phyloP scores from a whole-genome alignment of 23 red algal species.

The Gracilaria vermiculophylla region DNA sequence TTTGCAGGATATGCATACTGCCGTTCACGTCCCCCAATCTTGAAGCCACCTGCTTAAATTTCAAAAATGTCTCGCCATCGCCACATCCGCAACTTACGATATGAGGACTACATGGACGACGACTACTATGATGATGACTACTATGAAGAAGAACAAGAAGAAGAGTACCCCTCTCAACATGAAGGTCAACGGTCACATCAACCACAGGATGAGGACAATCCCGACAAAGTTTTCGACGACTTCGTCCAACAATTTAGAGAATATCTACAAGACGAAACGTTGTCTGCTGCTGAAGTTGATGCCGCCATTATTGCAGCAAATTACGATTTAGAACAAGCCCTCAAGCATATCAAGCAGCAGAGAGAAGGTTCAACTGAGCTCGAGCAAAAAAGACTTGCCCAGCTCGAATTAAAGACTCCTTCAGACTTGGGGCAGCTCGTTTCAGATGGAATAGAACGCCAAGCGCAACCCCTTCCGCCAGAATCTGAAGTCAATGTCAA shows the following conservation, averaged over 20 bases:
- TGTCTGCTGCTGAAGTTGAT: slow-evolving; percentile 47
- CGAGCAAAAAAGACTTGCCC: background rate
- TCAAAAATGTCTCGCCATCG: slow-evolving; percentile 67
- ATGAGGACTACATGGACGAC: slow-evolving; percentile 56
- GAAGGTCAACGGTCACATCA: background rate
- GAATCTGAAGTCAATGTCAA: slow-evolving; percentile 8
- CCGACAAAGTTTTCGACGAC: slow-evolving; percentile 17
- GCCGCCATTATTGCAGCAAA: slow-evolving; percentile 35
- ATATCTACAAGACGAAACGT: slow-evolving; percentile 39
- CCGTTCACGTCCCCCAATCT: background rate
- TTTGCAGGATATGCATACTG: background rate
- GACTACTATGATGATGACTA: slow-evolving; percentile 60
- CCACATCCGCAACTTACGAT: slow-evolving; percentile 56
- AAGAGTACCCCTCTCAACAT: background rate
- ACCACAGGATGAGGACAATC: background rate
- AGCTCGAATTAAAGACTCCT: slow-evolving; percentile 34
- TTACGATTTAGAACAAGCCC: slow-evolving; percentile 60
- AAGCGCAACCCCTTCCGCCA: background rate
- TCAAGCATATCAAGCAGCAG: slow-evolving; percentile 7
- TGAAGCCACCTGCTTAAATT: background rate
- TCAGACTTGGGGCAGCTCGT: slow-evolving; percentile 34
- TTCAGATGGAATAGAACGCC: background rate
- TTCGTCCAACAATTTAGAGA: slow-evolving; percentile 39
- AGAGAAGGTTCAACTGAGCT: background rate
- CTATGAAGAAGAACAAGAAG: slow-evolving; percentile 41